These are phyloP conservation scores for Jasminum sambac DNA, from an alignment of 257 asterid genomes.

Conservation along the genomic window DNA sequence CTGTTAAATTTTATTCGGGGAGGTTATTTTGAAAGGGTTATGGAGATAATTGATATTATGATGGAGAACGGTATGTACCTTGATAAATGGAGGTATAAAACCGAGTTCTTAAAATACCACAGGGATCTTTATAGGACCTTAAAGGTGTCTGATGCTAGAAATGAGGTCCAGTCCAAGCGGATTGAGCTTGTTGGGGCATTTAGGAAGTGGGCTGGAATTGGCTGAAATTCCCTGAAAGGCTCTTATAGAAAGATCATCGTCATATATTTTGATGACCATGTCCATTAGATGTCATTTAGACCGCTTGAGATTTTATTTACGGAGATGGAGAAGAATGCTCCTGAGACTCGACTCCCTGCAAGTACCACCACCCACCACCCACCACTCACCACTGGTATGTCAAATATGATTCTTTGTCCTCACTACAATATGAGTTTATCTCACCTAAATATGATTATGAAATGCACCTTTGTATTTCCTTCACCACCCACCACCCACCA, in stretches of 20 bases:
- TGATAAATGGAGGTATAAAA: constrained; percentile 71
- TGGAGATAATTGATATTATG: constrained; percentile 76
- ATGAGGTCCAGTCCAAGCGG: constrained; percentile 65
- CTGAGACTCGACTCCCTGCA: background rate
- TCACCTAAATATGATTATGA: background rate
- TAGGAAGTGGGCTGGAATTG: constrained; percentile 61
- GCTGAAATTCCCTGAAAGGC: constrained; percentile 22
- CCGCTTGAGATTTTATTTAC: background rate
- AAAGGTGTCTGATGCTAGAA: constrained; percentile 51
- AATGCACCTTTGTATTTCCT: background rate
- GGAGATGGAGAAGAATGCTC: background rate
- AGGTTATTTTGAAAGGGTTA: constrained; percentile 83
- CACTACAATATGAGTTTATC: too few species aligned
- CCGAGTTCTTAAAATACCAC: constrained; percentile 68
- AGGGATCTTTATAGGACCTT: constrained; percentile 68
- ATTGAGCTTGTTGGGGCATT: constrained; percentile 73
- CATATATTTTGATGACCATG: background rate
- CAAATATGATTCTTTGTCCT: background rate
- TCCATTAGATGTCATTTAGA: background rate
- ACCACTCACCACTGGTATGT: background rate
- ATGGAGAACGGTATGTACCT: constrained; percentile 55
- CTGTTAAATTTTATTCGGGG: constrained; percentile 69
- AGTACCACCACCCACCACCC: background rate
- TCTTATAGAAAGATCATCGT: background rate
- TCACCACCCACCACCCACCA: too few species aligned